Evolutionary conservation across 306 rosid species (phyloP).

Genomic region (Malus sylvestris): DNA sequence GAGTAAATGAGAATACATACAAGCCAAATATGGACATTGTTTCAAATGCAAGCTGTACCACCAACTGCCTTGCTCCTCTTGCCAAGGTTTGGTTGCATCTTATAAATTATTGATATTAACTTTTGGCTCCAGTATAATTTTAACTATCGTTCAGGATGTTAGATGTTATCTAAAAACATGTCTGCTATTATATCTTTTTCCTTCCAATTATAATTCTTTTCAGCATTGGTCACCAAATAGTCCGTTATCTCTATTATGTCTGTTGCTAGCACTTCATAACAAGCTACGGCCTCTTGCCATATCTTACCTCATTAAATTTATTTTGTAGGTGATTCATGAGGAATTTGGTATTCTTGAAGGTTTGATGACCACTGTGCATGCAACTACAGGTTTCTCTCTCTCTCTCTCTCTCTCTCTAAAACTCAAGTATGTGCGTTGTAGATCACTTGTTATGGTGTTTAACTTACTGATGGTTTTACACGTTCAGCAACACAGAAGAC

Average conservation of each 20-base stretch:
- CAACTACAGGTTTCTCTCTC: slow-evolving; percentile 70
- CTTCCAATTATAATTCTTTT: not conserved
- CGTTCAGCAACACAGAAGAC: slow-evolving; percentile 93
- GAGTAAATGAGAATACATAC: slow-evolving; percentile 83
- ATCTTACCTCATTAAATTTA: not conserved
- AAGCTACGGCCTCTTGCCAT: not conserved
- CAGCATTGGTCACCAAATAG: not conserved
- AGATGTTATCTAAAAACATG: not conserved
- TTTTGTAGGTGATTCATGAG: slow-evolving; percentile 77
- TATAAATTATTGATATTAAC: not conserved
- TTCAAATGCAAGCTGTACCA: slow-evolving; percentile 98
- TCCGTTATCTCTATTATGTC: not conserved
- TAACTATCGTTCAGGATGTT: not conserved
- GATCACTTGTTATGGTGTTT: not conserved
- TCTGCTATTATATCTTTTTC: not conserved
- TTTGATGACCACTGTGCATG: slow-evolving; percentile 99
- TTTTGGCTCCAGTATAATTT: not conserved
- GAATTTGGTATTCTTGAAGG: slow-evolving; percentile 95
- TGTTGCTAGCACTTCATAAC: not conserved
- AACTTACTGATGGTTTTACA: slow-evolving; percentile 6
- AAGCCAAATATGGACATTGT: slow-evolving; percentile 77
- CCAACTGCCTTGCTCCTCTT: slow-evolving; percentile 97
- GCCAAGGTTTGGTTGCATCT: slow-evolving; percentile 68
- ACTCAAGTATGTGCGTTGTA: not conserved
- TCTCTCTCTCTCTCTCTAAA: not conserved